These are phyloP conservation scores for Comarum palustre DNA, from an alignment of 306 rosid genomes.

Conservation along the genomic window DNA sequence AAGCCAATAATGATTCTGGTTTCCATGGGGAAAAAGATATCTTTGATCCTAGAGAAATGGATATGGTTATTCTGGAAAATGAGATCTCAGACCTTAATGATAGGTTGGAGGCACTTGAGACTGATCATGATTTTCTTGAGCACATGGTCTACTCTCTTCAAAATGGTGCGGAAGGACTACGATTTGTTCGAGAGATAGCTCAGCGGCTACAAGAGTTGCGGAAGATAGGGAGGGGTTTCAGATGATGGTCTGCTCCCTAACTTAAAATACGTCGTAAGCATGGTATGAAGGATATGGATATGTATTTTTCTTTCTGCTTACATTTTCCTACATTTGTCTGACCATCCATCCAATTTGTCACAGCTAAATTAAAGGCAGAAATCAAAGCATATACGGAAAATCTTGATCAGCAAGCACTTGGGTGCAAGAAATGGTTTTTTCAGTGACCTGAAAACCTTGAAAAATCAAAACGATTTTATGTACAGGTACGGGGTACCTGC, in stretches of 20 bases:
- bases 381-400: background rate
- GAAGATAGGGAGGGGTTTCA: constrained; percentile 38
- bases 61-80: constrained; percentile 49
- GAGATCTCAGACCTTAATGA: constrained; percentile 70
- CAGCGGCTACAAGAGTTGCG: constrained; percentile 56
- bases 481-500: constrained; percentile 19
- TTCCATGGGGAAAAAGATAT: constrained; percentile 22
- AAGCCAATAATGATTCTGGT: constrained; percentile 15
- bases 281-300: background rate
- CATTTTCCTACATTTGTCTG: constrained; percentile 10
- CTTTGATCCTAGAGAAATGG: constrained; percentile 27
- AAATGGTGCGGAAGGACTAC: constrained; percentile 55
- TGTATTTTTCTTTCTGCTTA: background rate
- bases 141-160: constrained; percentile 56
- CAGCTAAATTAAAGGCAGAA: constrained; percentile 33
- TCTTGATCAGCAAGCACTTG: background rate
- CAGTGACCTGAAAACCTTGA: constrained; percentile 20
- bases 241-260: constrained; percentile 35
- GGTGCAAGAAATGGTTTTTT: constrained; percentile 17
- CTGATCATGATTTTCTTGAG: constrained; percentile 66
- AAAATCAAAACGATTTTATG: constrained; percentile 17
- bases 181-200: constrained; percentile 62
- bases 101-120: constrained; percentile 73
- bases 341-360: constrained; percentile 11
- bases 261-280: constrained; percentile 27